Base-by-base conservation (phyloP, 2,329 filamentous ascomycete species). In the Nothopassalora personata region DNA sequence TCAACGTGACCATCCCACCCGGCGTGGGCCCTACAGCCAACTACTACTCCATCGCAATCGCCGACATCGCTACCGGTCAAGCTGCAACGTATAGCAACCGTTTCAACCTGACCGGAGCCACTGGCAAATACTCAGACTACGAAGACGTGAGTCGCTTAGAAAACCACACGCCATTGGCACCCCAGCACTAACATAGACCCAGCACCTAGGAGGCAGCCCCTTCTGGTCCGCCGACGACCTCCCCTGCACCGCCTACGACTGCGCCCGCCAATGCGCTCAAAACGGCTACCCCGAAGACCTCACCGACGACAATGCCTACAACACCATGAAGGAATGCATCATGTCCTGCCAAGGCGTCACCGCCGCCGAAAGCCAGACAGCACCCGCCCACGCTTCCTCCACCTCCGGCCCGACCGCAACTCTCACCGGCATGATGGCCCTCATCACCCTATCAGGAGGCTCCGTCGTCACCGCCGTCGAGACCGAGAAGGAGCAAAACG, bases 1-100 rank as follows among this genome's bases (percentile, higher is more conserved):
- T 71, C 46, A 65, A 64, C 54, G 60, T 73, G 28, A 68, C 63
- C 19, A 70, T 74, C 58, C 71, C 72, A 4, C 64, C 70, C 45
- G 55, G 62, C 47, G 66, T 73, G 18, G 71, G 71, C 3, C 72
- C 71, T 8, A 62, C 64, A 34, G 70, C 66, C 31, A 53, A 64
- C 52, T 71, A 70, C 55, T 71, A 73, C 63, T 66, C 58, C 60
- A 70, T 74, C 64, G 64, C 66, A 6, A 61, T 70, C 47, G 59
- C 62, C 18, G 66, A 68, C 59, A 50, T 70, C 57, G 63, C 66
- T 33, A 66, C 67, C 18, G 50, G 49, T 48, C 59, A 66, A 50
- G 58, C 53, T 46, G 56, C 65, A 28, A 67, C 64, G 23, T 72
- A 64, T 62, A 62, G 56, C 60, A 67, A 68, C 54, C 57, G 52